Conservation (phyloP, 805 yeast genomes). For the Lachancea cidri region DNA sequence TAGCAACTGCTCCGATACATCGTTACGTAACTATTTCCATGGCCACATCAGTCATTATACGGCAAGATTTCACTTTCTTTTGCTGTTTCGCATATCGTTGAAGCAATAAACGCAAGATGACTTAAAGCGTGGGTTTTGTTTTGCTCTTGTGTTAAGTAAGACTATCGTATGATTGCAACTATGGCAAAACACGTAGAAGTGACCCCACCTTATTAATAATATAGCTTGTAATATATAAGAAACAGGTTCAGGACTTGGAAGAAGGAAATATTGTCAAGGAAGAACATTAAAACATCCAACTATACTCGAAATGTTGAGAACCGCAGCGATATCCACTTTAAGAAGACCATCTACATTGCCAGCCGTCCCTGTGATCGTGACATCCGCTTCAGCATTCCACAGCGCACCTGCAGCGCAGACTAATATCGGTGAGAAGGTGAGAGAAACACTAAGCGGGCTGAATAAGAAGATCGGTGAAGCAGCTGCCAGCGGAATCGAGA, state of each 20-base stretch:
- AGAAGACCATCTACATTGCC: conserved; percentile 9
- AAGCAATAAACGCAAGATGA: neutral
- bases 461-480: conserved; percentile 23
- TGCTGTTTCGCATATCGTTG: too few relatives aligned
- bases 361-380: conserved; percentile 9
- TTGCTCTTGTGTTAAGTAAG: neutral
- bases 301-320: conserved; percentile 1
- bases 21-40: neutral
- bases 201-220: neutral
- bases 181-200: neutral
- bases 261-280: too few relatives aligned
- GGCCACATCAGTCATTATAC: neutral
- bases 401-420: conserved; percentile 1
- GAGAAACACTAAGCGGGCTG: conserved; percentile 19
- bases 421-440: conserved; percentile 11
- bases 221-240: neutral
- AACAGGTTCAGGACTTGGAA: too few relatives aligned
- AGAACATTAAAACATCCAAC: too few relatives aligned
- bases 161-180: neutral
- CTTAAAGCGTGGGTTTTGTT: too few relatives aligned
- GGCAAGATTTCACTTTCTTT: neutral
- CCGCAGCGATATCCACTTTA: conserved; percentile 1
- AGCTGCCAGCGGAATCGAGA: conserved; percentile 24
- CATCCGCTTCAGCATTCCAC: conserved; percentile 3
- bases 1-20: conserved; percentile 1